phyloP scores from a whole-genome alignment of 208 protist species.

The Borovskyia barvae region DNA sequence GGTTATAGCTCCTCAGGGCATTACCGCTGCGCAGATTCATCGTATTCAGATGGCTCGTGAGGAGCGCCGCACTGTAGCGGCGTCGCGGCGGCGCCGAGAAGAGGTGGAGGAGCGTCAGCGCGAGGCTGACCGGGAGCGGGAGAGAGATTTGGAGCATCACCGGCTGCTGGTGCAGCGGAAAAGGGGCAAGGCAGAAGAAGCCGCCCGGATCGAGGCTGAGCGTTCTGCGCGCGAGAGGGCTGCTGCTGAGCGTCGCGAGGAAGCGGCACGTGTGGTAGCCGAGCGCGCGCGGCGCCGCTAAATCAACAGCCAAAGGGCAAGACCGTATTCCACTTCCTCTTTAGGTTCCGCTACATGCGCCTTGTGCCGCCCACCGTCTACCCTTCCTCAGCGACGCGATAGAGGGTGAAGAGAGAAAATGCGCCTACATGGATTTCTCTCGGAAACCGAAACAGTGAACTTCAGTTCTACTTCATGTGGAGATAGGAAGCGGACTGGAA shows the following conservation, averaged over 20 bases:
- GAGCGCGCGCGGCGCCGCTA: conserved; percentile 25
- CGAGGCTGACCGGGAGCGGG: conserved; percentile 50
- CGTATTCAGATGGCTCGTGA: conserved; percentile 48
- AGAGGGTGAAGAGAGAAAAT: no score
- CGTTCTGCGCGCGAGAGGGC: conserved; percentile 23
- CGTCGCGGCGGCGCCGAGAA: conserved; percentile 39
- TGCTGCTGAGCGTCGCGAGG: conserved; percentile 37
- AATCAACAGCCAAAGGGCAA: no score
- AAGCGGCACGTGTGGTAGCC: conserved; percentile 37
- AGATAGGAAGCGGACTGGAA: no score
- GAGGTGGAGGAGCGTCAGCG: conserved; percentile 47
- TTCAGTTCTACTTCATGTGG: no score
- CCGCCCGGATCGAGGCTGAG: conserved; percentile 29
- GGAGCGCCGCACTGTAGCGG: conserved; percentile 41
- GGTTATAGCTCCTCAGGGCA: conserved; percentile 37
- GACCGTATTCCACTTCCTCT: no score
- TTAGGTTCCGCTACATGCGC: no score
- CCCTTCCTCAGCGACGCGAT: no score
- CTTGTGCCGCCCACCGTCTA: no score
- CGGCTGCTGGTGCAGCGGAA: conserved; percentile 62
- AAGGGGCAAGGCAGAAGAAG: conserved; percentile 27
- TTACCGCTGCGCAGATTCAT: conserved; percentile 39
- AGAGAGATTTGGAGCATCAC: conserved; percentile 48
- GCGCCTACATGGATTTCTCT: no score
- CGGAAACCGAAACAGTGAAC: no score